Conservation (phyloP, 2,329 filamentous ascomycete species). For the Aspergillus sp. region DNA sequence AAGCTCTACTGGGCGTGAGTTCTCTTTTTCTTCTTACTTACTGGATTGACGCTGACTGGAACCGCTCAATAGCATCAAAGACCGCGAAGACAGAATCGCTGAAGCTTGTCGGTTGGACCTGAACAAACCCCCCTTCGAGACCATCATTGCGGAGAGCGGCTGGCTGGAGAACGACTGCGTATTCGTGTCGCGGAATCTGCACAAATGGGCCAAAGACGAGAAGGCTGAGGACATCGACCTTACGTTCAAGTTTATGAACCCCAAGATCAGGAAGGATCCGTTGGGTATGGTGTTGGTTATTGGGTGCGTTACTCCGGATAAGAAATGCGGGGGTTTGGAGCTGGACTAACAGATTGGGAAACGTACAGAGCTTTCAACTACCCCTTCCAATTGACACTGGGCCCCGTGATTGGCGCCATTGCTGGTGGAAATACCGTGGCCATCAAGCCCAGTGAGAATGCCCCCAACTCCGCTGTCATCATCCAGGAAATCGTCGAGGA, state of each 20-base stretch:
- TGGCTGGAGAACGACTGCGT: conserved; percentile 78
- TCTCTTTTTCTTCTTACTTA: neutral
- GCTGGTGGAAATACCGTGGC: conserved; percentile 84
- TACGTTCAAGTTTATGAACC: conserved; percentile 61
- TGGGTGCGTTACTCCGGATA: conserved; percentile 46
- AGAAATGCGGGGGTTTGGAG: neutral
- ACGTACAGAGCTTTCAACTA: conserved; percentile 73
- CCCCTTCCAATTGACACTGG: conserved; percentile 72
- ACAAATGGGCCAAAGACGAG: conserved; percentile 79
- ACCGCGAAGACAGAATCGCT: conserved; percentile 65
- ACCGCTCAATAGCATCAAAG: conserved; percentile 50
- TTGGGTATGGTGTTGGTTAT: conserved; percentile 78
- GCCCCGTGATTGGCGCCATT: conserved; percentile 81
- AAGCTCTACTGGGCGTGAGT: conserved; percentile 84
- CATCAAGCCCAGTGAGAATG: conserved; percentile 82
- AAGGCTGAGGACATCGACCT: conserved; percentile 62
- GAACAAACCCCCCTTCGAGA: conserved; percentile 69
- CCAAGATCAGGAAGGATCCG: conserved; percentile 79
- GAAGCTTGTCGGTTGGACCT: conserved; percentile 74
- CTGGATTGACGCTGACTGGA: too few species aligned
- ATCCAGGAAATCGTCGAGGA: conserved; percentile 71
- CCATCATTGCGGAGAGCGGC: conserved; percentile 65
- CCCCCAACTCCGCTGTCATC: conserved; percentile 69
- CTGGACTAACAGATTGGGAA: neutral
- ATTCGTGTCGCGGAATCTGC: conserved; percentile 68